Evolutionary conservation across 805 yeast species (phyloP), one percentile per base, ranked within the genome.

Genomic region (Ogataea paraovalis): DNA sequence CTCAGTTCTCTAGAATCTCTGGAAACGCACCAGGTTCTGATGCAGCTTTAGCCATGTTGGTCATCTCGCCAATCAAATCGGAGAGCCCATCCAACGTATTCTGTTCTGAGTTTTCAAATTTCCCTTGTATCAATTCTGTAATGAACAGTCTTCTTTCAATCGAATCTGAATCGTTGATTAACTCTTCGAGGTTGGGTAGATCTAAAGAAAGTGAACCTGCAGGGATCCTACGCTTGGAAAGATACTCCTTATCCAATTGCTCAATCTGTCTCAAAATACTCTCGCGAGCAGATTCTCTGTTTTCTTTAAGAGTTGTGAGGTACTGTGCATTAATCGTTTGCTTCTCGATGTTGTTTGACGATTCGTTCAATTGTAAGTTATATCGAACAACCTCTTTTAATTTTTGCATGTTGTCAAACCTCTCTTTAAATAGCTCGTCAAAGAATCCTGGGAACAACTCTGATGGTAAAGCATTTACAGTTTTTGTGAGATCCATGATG

Each of bases 401-500:
- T 20, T 44, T 45, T 27, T 49, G 45, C 38, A 56, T 32, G 30
- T 41, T 42, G n/a, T 44, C 21, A 18, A 45, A 20, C 33, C 49
- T 49, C 38, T 46, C 51, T 16, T 53, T 43, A 40, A 45, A 50
- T 12, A 52, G 42, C 1, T 44, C 22, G 8, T 48, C 45, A 44
- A 60, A 59, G 36, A 50, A 49, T 3, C 34, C 46, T 30, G 50
- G 42, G 40, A 53, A 59, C 7, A 59, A 23, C 6, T 52, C 50
- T 19, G 46, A 38, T 12, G 43, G 44, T 14, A 50, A 30, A 25
- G 33, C 40, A 2, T 51, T 48, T 9, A 52, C 44, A 33, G 48
- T 38, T 30, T 45, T 48, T 13, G 39, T 41, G 2, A 50, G 34
- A 6, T 36, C 45, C 28, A 46, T 45, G 9, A 39, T 50, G 16